Conservation (phyloP, 2,329 filamentous ascomycete species). For the Arthrocladium fulminans region DNA sequence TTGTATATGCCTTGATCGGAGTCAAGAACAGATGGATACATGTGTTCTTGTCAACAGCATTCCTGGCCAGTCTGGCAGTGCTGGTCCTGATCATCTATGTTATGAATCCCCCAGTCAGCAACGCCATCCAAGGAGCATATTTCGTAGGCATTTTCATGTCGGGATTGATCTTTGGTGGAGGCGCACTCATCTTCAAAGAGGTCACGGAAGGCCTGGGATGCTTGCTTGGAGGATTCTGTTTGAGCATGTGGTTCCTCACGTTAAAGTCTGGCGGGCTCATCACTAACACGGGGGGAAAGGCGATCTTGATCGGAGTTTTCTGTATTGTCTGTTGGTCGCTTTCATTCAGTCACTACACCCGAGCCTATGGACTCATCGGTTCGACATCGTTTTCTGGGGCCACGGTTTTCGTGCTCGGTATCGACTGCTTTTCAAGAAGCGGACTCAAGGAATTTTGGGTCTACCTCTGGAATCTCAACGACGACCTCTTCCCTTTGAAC, state of each 20-base stretch:
- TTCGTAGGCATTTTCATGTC: conserved; percentile 68
- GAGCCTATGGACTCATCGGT: conserved; percentile 66
- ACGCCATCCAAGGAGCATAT: conserved; percentile 76
- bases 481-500: conserved; percentile 66
- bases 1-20: conserved; percentile 63
- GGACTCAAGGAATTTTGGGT: conserved; percentile 95
- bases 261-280: conserved; percentile 69
- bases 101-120: conserved; percentile 66
- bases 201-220: conserved; percentile 78
- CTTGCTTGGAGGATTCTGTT: conserved; percentile 73
- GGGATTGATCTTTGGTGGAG: conserved; percentile 62
- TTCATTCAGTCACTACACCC: conserved; percentile 69
- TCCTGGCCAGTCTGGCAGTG: conserved; percentile 62
- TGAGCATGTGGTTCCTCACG: conserved; percentile 84
- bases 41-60: conserved; percentile 70
- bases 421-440: conserved; percentile 84
- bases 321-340: conserved; percentile 60
- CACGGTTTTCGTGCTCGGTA: conserved; percentile 68
- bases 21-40: conserved; percentile 74
- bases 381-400: conserved; percentile 74
- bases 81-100: conserved; percentile 79
- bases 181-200: conserved; percentile 71
- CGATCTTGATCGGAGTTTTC: conserved; percentile 67
- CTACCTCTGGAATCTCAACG: conserved; percentile 79
- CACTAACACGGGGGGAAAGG: conserved; percentile 51